A percentile compares a stretch with the other conserved stretches of the same genome.
phyloP scores from a whole-genome alignment of 2,329 filamentous ascomycete species.

The Coniochaeta sp. region DNA sequence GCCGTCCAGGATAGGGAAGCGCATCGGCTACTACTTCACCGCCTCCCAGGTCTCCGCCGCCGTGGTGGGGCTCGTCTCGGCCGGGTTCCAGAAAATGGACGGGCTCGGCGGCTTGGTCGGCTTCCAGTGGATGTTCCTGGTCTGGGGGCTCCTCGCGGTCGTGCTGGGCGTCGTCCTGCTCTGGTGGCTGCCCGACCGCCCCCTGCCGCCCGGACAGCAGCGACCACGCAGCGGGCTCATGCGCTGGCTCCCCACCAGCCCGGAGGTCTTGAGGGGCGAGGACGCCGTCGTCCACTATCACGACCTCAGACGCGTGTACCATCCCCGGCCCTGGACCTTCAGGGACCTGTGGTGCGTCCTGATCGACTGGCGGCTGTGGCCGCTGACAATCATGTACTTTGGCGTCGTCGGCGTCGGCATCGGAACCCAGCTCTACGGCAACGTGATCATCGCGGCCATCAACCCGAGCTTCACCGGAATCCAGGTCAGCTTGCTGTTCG shows the following conservation, averaged over 20 bases:
- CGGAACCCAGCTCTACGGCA: conserved; percentile 81
- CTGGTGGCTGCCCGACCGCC: conserved; percentile 88
- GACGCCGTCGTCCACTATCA: conserved; percentile 79
- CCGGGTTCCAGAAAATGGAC: conserved; percentile 89
- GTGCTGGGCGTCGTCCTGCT: conserved; percentile 65
- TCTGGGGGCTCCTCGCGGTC: conserved; percentile 73
- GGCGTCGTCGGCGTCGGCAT: conserved; percentile 90
- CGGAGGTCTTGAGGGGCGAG: conserved; percentile 65
- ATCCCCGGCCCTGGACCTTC: conserved; percentile 63
- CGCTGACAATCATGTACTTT: conserved; percentile 85
- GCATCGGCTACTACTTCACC: conserved; percentile 85
- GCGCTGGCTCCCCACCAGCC: conserved; percentile 59
- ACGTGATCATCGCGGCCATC: conserved; percentile 76
- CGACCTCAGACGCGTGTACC: conserved; percentile 74
- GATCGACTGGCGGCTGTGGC: conserved; percentile 84
- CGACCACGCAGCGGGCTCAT: conserved; percentile 42
- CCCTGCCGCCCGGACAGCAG: conserved; percentile 61
- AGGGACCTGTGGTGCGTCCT: conserved; percentile 64
- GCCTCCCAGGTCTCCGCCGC: conserved; percentile 83
- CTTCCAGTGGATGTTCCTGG: conserved; percentile 87
- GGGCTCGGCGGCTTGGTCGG: conserved; percentile 67
- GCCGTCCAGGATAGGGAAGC: conserved; percentile 75
- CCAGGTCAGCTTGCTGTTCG: conserved; percentile 73
- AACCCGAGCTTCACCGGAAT: conserved; percentile 66
- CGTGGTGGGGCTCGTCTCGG: conserved; percentile 82